Evolutionary conservation across 2,329 filamentous ascomycete genomes (phyloP), one percentile per base, ranked within the genome.

Genomic region (Fusarium sororula): DNA sequence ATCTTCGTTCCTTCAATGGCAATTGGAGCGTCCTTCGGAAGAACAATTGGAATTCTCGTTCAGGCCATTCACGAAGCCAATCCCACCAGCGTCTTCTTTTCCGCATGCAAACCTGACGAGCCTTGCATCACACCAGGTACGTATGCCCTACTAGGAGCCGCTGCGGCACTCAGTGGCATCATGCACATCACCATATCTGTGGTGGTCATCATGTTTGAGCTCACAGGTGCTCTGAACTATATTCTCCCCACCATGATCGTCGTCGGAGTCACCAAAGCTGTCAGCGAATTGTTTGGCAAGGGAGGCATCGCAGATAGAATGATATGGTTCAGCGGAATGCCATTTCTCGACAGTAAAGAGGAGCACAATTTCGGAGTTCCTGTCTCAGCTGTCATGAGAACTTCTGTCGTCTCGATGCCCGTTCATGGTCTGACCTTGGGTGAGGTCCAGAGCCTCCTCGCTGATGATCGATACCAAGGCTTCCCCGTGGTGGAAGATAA

Each of bases 1-100:
- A 98, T 99, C 73, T 99, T 99, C 77, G 96, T 99, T 2, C 96
- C 96, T 6, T 98, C 95, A 4, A 99, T 99, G 96, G 96, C 96
- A 3, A 91, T 99, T 57, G 96, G 96, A 3, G 96, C 96, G 1
- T 95, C 94, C 0, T 98, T 99, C 81, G 96, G 96, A 9, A 90
- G 96, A 45, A 94, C 95, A 74, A 88, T 99, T n/a, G 96, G 96
- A 24, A 98, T 98, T 67, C 87, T 98, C 54, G 96, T 99, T 22
- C 94, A 98, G 82, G 92, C 93, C 24, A 86, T 98, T 6, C 91
- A 98, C 80, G 94, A 98, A 79, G 89, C 93, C 1, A 93, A 95
- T 78, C 96, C 96, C 0, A 83, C 90, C 51, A 95, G 94, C 51
- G 87, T 90, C 24, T 98, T 98, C 84, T 99, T 99, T 81, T 87